Conservation (phyloP, 345 rosid species). For the Psidium friedrichsthalianum region DNA sequence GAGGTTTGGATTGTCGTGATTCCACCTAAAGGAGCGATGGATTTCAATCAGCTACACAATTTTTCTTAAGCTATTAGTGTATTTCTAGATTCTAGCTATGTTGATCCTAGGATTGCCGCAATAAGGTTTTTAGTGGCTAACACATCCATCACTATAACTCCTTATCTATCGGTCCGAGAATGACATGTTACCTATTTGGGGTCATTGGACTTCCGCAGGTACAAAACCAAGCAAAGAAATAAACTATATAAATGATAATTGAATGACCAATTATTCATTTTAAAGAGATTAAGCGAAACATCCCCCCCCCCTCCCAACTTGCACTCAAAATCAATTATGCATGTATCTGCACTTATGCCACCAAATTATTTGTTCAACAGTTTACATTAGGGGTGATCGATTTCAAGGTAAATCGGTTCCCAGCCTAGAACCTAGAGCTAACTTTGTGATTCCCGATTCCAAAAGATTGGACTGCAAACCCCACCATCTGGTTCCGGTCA, state of each 20-base stretch:
- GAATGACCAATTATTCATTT: background rate
- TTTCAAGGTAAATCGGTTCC: background rate
- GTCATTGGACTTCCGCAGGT: background rate
- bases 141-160: background rate
- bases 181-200: background rate
- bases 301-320: background rate
- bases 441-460: background rate
- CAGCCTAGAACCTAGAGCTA: background rate
- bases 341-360: background rate
- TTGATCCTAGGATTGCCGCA: too few species aligned
- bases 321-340: background rate
- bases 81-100: too few species aligned
- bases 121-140: too few species aligned
- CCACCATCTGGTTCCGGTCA: fast-evolving
- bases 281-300: background rate
- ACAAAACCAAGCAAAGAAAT: background rate
- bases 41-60: too few species aligned
- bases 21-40: too few species aligned
- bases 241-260: background rate
- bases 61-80: too few species aligned
- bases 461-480: background rate
- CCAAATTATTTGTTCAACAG: background rate
- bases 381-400: background rate
- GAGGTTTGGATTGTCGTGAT: too few species aligned
- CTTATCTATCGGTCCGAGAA: background rate